Evolutionary conservation across 2,329 filamentous ascomycete genomes (phyloP), one percentile per base, ranked within the genome.

Genomic region (Talaromyces sp.): DNA sequence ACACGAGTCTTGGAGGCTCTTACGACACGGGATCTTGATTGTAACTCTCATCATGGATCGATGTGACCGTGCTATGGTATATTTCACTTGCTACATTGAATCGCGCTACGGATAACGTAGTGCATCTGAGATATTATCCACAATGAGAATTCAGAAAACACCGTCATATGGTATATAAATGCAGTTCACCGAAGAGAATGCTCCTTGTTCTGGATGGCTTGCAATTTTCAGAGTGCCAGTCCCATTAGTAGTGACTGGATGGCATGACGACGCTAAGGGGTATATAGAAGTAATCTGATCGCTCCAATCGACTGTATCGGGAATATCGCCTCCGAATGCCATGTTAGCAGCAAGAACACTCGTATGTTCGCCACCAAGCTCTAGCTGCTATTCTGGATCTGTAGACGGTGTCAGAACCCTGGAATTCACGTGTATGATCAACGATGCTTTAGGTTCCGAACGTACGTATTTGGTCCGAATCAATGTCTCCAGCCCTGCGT

Each of bases 381-480:
- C 25, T 35, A 55, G 48, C 44, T 55, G 48, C 59, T 61, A 61
- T 61, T 61, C 48, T 21, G 48, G 50, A n/a, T 12, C 59, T 61
- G 46, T 40, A 42, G 44, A 9, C 21, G 37, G 16, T 37, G 23
- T 61, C 28, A 57, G 35, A 50, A 7, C 5, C 6, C 16, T 37
- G 35, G 25, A 18, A 42, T 16, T 21, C 18, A 11, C 6, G 14
- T 31, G 18, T 3, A 33, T 2, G 11, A 35, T 46, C 12, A 23
- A 6, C 16, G 4, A 35, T 21, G 42, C 44, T n/a, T 31, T n/a
- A 54, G n/a, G 14, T 21, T 7, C n/a, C 33, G 6, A 31, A 55
- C 59, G 14, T 23, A 61, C 59, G 33, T 28, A 52, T 12, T 21
- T 54, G 28, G 33, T 14, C 21, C 28, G 18, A 5, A n/a, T n/a